phyloP scores from a whole-genome alignment of 2,329 filamentous ascomycete genomes.

The Fusarium pseudoanthophilum region DNA sequence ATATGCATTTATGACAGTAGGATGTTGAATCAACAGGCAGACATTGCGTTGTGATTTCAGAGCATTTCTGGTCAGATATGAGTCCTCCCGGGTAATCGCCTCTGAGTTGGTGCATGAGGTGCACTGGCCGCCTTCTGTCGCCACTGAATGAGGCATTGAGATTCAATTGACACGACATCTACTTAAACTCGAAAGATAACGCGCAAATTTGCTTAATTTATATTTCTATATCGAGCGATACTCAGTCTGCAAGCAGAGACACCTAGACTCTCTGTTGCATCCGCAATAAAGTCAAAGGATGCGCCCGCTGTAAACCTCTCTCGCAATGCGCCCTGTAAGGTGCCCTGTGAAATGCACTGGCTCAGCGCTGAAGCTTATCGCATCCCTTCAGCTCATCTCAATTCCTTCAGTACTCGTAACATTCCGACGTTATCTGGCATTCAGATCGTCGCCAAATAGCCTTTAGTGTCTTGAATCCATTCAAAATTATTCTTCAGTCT shows the following conservation, averaged over 20 bases:
- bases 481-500: rapidly evolving
- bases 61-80: background rate
- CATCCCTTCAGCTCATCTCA: background rate
- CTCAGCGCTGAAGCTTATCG: background rate
- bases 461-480: background rate
- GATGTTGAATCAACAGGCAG: background rate
- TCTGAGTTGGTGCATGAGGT: too few species aligned
- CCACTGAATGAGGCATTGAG: background rate
- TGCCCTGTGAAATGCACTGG: background rate
- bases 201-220: rapidly evolving
- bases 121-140: background rate
- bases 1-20: too few species aligned
- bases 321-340: background rate
- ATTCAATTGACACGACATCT: background rate
- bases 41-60: background rate
- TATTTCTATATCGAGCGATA: background rate
- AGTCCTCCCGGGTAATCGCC: background rate
- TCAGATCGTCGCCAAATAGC: rapidly evolving
- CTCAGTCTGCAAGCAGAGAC: background rate
- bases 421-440: background rate
- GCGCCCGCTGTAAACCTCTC: background rate
- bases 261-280: background rate
- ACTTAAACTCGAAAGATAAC: rapidly evolving
- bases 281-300: background rate
- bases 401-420: too few species aligned